Evolutionary conservation across 345 rosid species (phyloP).

Genomic region (Physaria fendleri): DNA sequence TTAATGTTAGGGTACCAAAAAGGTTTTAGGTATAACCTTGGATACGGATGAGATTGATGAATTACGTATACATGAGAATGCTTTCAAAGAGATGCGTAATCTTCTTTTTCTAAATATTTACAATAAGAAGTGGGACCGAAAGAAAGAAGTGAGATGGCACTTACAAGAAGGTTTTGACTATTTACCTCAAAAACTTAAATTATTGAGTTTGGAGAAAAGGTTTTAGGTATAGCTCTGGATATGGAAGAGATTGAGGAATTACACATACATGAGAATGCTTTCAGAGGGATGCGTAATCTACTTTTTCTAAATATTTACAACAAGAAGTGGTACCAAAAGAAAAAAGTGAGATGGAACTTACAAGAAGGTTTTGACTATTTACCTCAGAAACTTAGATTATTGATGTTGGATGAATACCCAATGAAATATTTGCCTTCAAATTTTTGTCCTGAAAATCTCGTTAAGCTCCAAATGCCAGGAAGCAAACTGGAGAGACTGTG

Average conservation of each 20-base stretch:
- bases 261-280: not conserved
- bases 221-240: too few relatives aligned
- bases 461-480: constrained; percentile 10
- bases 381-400: not conserved
- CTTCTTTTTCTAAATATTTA: too few relatives aligned
- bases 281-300: constrained; percentile 21
- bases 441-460: not conserved
- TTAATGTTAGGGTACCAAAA: constrained; percentile 23
- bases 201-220: too few relatives aligned
- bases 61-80: too few relatives aligned
- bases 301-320: constrained; percentile 16
- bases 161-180: too few relatives aligned
- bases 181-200: too few relatives aligned
- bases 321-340: not conserved
- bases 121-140: too few relatives aligned
- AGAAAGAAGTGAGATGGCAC: too few relatives aligned
- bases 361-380: not conserved
- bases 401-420: constrained; percentile 27
- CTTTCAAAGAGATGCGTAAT: too few relatives aligned
- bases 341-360: not conserved
- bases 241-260: not conserved
- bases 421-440: constrained; percentile 11
- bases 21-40: constrained; percentile 26
- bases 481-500: constrained; percentile 19
- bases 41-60: not conserved